Conservation (phyloP, 2,329 filamentous ascomycete species). For the Fusarium multiceps region DNA sequence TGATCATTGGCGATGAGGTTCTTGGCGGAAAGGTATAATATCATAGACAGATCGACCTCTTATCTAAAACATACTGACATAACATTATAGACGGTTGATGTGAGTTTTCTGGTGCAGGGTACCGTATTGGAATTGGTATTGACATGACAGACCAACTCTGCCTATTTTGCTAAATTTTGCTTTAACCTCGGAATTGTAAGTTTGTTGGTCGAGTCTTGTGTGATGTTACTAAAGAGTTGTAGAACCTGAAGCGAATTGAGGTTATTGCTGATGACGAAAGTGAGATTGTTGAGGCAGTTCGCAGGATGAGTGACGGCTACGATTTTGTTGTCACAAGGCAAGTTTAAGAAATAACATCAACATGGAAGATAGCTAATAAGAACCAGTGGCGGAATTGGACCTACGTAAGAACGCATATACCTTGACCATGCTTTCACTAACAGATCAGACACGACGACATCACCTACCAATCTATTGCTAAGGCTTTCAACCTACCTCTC, state of each 20-base stretch:
- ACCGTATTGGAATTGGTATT: conserved; percentile 31
- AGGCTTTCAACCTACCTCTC: conserved; percentile 83
- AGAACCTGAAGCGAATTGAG: conserved; percentile 85
- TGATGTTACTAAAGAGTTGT: conserved; percentile 4
- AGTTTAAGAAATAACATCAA: background rate
- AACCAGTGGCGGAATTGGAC: conserved; percentile 87
- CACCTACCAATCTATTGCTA: conserved; percentile 93
- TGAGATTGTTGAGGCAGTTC: conserved; percentile 89
- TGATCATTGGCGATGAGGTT: conserved; percentile 98
- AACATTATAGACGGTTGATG: conserved; percentile 52
- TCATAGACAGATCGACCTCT: background rate
- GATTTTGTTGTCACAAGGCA: conserved; percentile 92
- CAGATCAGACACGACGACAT: conserved; percentile 88
- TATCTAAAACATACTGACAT: conserved; percentile 8
- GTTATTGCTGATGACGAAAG: conserved; percentile 92
- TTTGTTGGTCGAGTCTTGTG: background rate
- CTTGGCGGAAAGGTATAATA: conserved; percentile 84
- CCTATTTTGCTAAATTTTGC: conserved; percentile 73
- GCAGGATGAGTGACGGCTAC: conserved; percentile 87
- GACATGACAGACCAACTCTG: conserved; percentile 68
- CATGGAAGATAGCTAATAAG: conserved; percentile 13
- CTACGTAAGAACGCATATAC: conserved; percentile 70
- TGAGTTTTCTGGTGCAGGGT: conserved; percentile 43
- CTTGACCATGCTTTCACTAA: conserved; percentile 28
- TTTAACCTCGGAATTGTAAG: conserved; percentile 70